phyloP scores from a whole-genome alignment of 1,139 yeast genomes.

The Protomyces inundatus region DNA sequence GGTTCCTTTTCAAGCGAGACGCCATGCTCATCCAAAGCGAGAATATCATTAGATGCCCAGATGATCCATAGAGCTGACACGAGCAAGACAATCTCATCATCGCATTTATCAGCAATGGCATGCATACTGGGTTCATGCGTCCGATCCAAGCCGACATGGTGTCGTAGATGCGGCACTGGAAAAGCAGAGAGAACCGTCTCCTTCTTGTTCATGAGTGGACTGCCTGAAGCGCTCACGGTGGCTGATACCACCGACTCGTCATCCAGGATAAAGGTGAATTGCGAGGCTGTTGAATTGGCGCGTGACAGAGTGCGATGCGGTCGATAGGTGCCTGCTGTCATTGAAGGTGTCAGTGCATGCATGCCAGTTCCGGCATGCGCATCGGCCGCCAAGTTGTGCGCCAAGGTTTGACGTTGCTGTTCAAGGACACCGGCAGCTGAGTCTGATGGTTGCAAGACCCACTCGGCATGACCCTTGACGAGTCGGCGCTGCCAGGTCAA shows the following conservation, averaged over 20 bases:
- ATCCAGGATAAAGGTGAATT: slow-evolving; percentile 3
- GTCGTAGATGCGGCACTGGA: slow-evolving; percentile 12
- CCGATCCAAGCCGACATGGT: background rate
- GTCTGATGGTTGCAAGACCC: background rate
- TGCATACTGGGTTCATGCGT: slow-evolving; percentile 6
- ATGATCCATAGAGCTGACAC: slow-evolving; percentile 16
- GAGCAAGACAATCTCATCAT: slow-evolving; percentile 1
- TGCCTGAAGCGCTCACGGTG: background rate
- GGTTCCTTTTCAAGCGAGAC: background rate
- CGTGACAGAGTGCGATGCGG: slow-evolving; percentile 4
- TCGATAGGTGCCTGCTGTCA: background rate
- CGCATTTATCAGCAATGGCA: background rate
- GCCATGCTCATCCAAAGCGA: background rate
- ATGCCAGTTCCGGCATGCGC: background rate
- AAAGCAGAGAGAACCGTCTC: slow-evolving; percentile 2
- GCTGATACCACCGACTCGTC: background rate
- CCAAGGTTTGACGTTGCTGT: background rate
- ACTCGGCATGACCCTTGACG: background rate
- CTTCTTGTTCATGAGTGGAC: background rate
- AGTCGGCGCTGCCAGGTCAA: background rate
- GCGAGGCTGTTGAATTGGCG: slow-evolving; percentile 7
- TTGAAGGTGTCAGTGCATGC: background rate
- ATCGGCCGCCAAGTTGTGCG: background rate
- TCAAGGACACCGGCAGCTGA: background rate
- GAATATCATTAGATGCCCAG: slow-evolving; percentile 17